Conservation (phyloP, 179 eudicot species). For the Corrigiola litoralis region DNA sequence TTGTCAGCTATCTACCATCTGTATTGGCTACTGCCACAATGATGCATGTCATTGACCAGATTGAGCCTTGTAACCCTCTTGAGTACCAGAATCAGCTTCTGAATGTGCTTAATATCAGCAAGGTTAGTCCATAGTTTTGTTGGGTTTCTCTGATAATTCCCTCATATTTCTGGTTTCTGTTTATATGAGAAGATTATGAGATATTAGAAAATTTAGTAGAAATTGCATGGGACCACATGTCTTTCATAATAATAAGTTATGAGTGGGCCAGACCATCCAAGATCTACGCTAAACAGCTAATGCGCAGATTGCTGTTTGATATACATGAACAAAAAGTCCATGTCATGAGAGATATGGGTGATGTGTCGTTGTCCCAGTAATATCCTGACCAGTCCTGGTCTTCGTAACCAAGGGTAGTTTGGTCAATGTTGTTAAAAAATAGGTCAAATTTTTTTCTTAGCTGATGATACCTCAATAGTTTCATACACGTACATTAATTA, state of each 20-base stretch:
- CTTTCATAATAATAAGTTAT: not conserved
- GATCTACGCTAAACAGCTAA: conserved; percentile 6
- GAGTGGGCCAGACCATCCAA: not conserved
- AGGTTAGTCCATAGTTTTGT: conserved; percentile 54
- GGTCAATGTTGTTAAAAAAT: not conserved
- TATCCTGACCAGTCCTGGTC: not conserved
- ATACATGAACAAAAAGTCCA: conserved; percentile 1
- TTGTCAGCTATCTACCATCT: conserved; percentile 55
- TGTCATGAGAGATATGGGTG: conserved; percentile 10
- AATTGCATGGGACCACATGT: not conserved
- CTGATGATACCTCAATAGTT: not conserved
- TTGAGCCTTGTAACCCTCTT: conserved; percentile 45
- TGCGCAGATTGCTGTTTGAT: too few relatives aligned
- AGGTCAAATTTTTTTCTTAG: not conserved
- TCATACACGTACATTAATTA: not conserved
- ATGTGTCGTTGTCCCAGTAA: conserved; percentile 20
- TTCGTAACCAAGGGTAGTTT: not conserved
- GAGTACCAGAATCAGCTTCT: conserved; percentile 69
- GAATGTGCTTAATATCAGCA: conserved; percentile 49
- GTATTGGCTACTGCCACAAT: conserved; percentile 80
- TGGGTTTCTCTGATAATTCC: too few relatives aligned
- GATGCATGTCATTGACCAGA: conserved; percentile 74
- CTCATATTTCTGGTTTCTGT: too few relatives aligned
- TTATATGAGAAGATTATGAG: too few relatives aligned
- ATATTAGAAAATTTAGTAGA: not conserved